These are phyloP conservation scores for Arthrobotrys megalospora DNA, from an alignment of 2,329 filamentous ascomycete species.

Conservation along the genomic window DNA sequence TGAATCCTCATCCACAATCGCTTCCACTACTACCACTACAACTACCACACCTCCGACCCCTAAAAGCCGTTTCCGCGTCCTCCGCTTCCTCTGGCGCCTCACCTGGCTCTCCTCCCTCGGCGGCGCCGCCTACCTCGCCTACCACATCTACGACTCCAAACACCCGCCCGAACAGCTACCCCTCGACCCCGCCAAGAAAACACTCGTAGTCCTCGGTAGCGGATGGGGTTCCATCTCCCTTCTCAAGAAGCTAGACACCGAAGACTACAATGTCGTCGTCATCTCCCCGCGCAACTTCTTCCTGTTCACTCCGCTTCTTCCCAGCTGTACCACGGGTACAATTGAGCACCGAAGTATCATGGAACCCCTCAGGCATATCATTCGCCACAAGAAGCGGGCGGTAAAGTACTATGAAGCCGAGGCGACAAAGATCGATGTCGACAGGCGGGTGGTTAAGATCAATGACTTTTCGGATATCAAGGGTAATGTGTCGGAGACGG, in stretches of 20 bases:
- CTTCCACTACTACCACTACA: constrained; percentile 3
- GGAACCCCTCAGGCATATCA: constrained; percentile 97
- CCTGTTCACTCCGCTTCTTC: constrained; percentile 96
- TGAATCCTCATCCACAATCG: constrained; percentile 16
- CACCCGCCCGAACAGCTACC: constrained; percentile 84
- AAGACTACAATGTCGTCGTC: constrained; percentile 99
- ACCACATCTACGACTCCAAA: constrained; percentile 85
- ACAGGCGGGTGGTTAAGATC: constrained; percentile 89
- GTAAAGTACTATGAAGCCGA: constrained; percentile 99
- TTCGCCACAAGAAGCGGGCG: constrained; percentile 91
- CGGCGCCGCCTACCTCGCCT: constrained; percentile 79
- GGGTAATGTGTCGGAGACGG: constrained; percentile 83
- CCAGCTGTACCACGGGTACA: constrained; percentile 95
- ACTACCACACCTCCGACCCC: neutral
- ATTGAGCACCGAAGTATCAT: constrained; percentile 99
- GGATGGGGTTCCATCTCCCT: constrained; percentile 97
- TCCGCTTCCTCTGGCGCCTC: constrained; percentile 87
- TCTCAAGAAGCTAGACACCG: constrained; percentile 97
- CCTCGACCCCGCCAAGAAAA: constrained; percentile 93
- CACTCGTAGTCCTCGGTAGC: constrained; percentile 93
- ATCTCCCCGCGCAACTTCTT: constrained; percentile 99
- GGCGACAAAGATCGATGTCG: constrained; percentile 92
- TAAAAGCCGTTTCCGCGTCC: constrained; percentile 76
- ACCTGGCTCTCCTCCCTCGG: constrained; percentile 82
- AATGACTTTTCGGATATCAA: constrained; percentile 94